Evolutionary conservation across 208 protist genomes (phyloP).

Genomic region (Spongospora subterranea): DNA sequence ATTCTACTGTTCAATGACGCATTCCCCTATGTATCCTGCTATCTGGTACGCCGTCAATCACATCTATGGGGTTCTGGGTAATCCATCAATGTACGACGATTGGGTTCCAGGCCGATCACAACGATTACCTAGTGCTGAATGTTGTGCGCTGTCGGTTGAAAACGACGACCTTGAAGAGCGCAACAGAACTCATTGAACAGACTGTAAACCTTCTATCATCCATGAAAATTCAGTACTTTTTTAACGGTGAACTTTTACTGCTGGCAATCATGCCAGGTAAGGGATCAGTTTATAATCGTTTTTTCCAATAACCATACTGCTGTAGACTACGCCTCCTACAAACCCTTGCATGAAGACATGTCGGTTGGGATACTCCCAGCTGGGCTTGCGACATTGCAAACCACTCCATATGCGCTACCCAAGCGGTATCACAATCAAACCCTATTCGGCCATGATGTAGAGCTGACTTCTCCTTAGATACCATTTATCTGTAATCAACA

Average conservation of each 20-base stretch:
- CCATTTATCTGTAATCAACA: not conserved
- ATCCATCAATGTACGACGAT: not conserved
- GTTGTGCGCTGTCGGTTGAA: not conserved
- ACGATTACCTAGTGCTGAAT: not conserved
- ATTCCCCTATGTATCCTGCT: not conserved
- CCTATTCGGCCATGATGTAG: not conserved
- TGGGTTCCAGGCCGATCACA: not conserved
- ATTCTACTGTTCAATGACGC: not conserved
- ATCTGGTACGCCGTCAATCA: not conserved
- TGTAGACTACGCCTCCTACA: not conserved
- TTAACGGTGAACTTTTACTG: conserved; percentile 21
- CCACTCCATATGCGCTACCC: not conserved
- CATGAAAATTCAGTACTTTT: conserved; percentile 19
- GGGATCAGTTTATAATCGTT: not conserved
- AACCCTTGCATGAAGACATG: not conserved
- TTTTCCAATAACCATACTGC: not conserved
- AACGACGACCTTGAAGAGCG: not conserved
- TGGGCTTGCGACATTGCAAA: not conserved
- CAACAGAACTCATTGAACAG: not conserved
- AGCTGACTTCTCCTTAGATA: not conserved
- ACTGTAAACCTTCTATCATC: not conserved
- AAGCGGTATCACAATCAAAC: not conserved
- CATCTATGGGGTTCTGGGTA: not conserved
- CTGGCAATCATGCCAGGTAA: not conserved
- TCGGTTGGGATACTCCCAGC: conserved; percentile 16